These are phyloP conservation scores for Trichoderma asperellum DNA, from an alignment of 2,329 filamentous ascomycete species.

Conservation along the genomic window DNA sequence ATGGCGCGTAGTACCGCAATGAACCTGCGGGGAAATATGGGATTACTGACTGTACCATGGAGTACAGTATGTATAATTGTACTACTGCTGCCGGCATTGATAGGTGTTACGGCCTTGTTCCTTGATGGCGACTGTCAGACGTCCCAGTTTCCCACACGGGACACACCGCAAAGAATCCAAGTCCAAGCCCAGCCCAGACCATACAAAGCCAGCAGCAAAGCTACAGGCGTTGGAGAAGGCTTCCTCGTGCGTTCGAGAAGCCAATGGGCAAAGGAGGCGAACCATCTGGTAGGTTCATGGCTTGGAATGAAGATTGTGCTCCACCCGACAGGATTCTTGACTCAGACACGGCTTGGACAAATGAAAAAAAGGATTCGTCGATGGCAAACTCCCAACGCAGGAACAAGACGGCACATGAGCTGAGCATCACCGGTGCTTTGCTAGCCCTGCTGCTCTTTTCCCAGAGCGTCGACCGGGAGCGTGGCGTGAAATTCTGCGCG, in stretches of 20 bases:
- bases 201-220: neutral
- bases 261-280: neutral
- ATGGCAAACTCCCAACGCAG: conserved; percentile 11
- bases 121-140: neutral
- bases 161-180: neutral
- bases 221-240: neutral
- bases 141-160: neutral
- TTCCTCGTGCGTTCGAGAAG: conserved; percentile 23
- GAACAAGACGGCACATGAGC: conserved; percentile 23
- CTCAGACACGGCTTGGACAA: conserved; percentile 19
- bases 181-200: neutral
- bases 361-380: neutral
- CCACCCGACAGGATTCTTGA: conserved; percentile 12
- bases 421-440: conserved; percentile 6
- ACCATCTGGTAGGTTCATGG: conserved; percentile 8
- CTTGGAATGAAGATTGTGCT: conserved; percentile 19
- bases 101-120: neutral
- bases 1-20: neutral
- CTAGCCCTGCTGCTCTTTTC: conserved; percentile 9
- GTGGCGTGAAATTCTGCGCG: neutral
- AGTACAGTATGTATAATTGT: neutral
- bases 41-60: neutral
- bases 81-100: neutral
- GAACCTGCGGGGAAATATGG: conserved; percentile 7
- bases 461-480: neutral